Base-by-base conservation (phyloP, 305 asterid species). In the Caryopteris hybrid region DNA sequence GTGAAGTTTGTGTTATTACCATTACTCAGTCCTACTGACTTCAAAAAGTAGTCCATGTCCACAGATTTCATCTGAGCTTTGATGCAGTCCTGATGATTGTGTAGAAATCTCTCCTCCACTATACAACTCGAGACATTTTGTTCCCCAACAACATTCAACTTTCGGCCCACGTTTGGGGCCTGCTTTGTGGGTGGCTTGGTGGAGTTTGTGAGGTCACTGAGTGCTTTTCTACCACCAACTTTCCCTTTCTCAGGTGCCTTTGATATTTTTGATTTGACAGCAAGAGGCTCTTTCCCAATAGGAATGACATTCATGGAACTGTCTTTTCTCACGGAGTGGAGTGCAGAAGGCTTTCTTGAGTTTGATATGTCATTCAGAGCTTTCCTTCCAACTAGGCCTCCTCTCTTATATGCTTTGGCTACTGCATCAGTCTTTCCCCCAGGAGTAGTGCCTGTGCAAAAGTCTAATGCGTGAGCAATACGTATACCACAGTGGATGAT, bases 301-400 rank as follows among this genome's bases (percentile, higher is more conserved):
- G 85, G 60, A 61, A 84, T 53, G 38, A 69, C 82, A 67, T 79
- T 78, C n/a, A 48, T 23, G 51, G 83, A 72, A 56, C 64, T 75
- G 20, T 77, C 77, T 81, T 80, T 87, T 73, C 74, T 79, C 51
- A 79, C 74, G 4, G 84, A 64, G 66, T 63, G 84, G 52, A 77
- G 72, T 48, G 68, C 64, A 50, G 79, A 74, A 59, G 90, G 82
- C 64, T 81, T 88, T 65, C 85, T 81, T 10, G 97, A 84, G 80
- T 88, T 92, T 8, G 99, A 88, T 79, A 90, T 90, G 80, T 93
- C 97, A 20, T 85, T 88, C 4, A 93, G 89, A 31, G 97, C 95
- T 79, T 76, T 93, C 80, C 99, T 77, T 68, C 86, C 88, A 20
- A 83, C 81, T 17, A 73, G 62, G 58, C 79, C 84, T 68, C 85